Evolutionary conservation across 2,329 filamentous ascomycete genomes (phyloP), one percentile per base, ranked within the genome.

Genomic region (Epichloe amarillans): DNA sequence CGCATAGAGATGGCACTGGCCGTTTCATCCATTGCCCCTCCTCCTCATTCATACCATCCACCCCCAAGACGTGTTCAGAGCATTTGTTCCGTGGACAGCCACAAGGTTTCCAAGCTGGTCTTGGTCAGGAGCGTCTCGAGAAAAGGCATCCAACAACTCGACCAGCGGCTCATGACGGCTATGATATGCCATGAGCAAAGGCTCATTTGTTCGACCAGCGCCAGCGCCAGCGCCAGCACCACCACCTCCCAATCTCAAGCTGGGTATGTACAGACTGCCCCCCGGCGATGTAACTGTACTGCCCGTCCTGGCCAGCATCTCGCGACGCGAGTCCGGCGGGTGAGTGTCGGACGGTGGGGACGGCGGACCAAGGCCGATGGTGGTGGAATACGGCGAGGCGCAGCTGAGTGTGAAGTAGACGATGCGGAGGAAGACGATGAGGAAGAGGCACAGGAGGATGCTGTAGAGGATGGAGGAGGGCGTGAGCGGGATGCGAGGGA

Each of bases 21-120:
- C 26, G 26, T 30, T 30, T 10, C 26, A 30, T 30, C 26, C 26
- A 10, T 30, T 10, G 26, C 26, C 26, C 26, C 8, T 26, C 26
- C 26, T 42, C 35, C 2, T 30, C 26, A n/a, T 8, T 42, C 35
- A 55, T n/a, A 41, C 50, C 51, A 57, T 58, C 56, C 56, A 57
- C 1, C 49, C 55, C 56, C 54, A 58, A 3, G 55, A 39, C 12
- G 55, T 58, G 23, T 58, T 56, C 10, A 58, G 47, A 17, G 37
- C 53, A 14, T 58, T 58, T 3, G 40, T 45, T 7, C 56, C 55
- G 38, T 57, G 52, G 50, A 47, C 37, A 43, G 44, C 6, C 38
- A 46, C 39, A 2, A 15, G 7, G 14, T 21, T 36, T 26, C 23
- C n/a, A 5, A 21, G 36, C 10, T 41, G 26, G 37, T 37, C 15